Base-by-base conservation (phyloP, 305 asterid species). In the Fraxinus platypoda region DNA sequence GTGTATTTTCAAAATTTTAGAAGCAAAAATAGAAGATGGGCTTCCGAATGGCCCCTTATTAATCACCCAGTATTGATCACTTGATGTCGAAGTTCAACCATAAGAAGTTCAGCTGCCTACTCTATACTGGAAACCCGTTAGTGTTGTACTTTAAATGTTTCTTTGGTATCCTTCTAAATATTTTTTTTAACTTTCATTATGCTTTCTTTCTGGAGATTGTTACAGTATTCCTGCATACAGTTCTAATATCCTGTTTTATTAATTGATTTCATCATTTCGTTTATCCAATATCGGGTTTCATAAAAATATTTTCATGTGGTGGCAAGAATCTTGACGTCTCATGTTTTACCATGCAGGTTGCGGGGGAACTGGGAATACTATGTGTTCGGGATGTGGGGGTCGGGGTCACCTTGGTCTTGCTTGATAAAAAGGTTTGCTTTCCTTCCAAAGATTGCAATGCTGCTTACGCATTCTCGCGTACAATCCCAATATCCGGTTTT, bases 321-420 rank as follows among this genome's bases (percentile, higher is more conserved):
- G 73, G 6, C 17, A 9, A 64, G 33, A 64, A 25, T 25, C 33
- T 68, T 41, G 31, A 70, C 25, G 9, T 9, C 66, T 41, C 77
- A 4, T 28, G 46, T 41, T 79, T 79, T 25, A 68, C 46, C 68
- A 0, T 4, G 46, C 77, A 79, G 82, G 77, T 70, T 79, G 82
- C 3, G 76, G 82, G 13, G 82, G 82, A 79, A 79, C 66, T 38
- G 82, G 82, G 41, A 79, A 79, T 66, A 78, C 76, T 26, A 79
- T 79, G 66, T 79, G 82, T 43, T 79, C 77, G 6, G 70, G 33
- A 5, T 79, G 82, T 70, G 82, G 82, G 23, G 82, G 82, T 43
- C 49, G 77, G 28, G 82, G 82, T 26, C 77, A 70, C 70, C 21
- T 68, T 26, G 52, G 77, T 41, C 70, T 26, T 25, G 77, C 70